Conservation (phyloP, 805 yeast genomes). For the Scheffersomyces coipomensis region DNA sequence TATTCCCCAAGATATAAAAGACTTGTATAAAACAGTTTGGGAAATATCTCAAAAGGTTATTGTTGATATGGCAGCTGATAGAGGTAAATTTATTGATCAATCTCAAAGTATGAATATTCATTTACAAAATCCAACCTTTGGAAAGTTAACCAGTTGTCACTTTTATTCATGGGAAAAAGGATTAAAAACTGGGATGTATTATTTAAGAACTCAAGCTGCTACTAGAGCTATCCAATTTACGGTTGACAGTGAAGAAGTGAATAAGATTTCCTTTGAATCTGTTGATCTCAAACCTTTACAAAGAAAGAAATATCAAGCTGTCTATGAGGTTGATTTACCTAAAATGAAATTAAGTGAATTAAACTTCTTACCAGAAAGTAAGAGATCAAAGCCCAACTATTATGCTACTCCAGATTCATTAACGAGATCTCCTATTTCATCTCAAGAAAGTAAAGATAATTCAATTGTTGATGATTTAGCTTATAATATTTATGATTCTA, state of each 20-base stretch:
- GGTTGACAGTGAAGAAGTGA: constrained; percentile 15
- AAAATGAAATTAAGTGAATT: neutral
- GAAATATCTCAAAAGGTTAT: constrained; percentile 84
- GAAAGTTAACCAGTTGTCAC: constrained; percentile 42
- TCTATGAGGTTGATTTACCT: constrained; percentile 4
- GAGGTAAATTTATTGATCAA: constrained; percentile 66
- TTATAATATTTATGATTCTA: constrained; percentile 33
- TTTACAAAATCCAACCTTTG: constrained; percentile 34
- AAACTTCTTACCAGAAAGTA: neutral
- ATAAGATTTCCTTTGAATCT: constrained; percentile 4
- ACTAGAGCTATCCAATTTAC: constrained; percentile 39
- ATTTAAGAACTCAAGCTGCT: constrained; percentile 37
- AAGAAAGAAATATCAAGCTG: constrained; percentile 21
- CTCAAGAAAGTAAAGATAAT: constrained; percentile 2
- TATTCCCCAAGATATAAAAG: constrained; percentile 74
- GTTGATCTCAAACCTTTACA: constrained; percentile 9
- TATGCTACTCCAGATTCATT: constrained; percentile 12
- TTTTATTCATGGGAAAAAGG: constrained; percentile 42
- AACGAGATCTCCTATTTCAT: neutral
- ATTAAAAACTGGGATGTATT: constrained; percentile 41
- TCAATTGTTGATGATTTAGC: constrained; percentile 6
- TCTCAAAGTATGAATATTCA: constrained; percentile 46
- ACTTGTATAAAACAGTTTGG: constrained; percentile 93
- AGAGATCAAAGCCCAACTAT: constrained; percentile 1
- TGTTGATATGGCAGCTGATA: constrained; percentile 82